Conservation (phyloP, 2,329 filamentous ascomycete genomes). For the Emmonsiellopsis sp. region DNA sequence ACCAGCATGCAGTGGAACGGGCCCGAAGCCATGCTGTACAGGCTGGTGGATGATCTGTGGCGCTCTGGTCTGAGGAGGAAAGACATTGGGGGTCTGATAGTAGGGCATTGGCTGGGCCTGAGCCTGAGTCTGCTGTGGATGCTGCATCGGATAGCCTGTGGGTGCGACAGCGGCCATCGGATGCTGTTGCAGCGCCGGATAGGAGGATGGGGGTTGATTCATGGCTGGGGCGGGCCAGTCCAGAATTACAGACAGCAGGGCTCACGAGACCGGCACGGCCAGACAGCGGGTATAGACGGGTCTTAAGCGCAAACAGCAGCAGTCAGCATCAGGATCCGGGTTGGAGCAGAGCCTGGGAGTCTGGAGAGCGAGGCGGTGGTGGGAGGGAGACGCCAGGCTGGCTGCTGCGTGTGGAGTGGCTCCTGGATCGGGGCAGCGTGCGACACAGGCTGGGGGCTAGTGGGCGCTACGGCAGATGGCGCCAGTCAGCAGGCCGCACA, state of each 20-base stretch:
- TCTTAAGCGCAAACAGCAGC: neutral
- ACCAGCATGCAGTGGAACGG: constrained; percentile 9
- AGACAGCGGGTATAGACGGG: too few relatives aligned
- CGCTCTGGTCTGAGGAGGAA: constrained; percentile 6
- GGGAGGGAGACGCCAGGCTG: too few relatives aligned
- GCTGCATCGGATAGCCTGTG: constrained; percentile 6
- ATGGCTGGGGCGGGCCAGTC: neutral
- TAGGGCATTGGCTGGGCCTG: constrained; percentile 7
- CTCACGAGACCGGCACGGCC: too few relatives aligned
- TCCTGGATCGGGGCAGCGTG: too few relatives aligned
- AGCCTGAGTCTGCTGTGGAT: constrained; percentile 4
- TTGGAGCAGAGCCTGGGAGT: too few relatives aligned
- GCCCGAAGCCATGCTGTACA: constrained; percentile 7
- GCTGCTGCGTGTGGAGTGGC: too few relatives aligned
- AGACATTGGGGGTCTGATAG: constrained; percentile 7
- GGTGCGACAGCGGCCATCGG: constrained; percentile 6
- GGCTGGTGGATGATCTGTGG: constrained; percentile 8
- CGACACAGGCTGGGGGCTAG: neutral
- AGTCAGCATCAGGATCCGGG: too few relatives aligned
- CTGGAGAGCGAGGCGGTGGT: too few relatives aligned
- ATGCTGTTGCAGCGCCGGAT: constrained; percentile 12
- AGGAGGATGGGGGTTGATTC: constrained; percentile 11
- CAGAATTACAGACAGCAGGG: too few relatives aligned
- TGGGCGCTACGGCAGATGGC: neutral
- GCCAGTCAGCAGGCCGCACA: neutral